Percentiles rank a stretch among this genome's conserved stretches.
Conservation (phyloP, 129 eudicot genomes). For the Smallanthus sonchifolius region DNA sequence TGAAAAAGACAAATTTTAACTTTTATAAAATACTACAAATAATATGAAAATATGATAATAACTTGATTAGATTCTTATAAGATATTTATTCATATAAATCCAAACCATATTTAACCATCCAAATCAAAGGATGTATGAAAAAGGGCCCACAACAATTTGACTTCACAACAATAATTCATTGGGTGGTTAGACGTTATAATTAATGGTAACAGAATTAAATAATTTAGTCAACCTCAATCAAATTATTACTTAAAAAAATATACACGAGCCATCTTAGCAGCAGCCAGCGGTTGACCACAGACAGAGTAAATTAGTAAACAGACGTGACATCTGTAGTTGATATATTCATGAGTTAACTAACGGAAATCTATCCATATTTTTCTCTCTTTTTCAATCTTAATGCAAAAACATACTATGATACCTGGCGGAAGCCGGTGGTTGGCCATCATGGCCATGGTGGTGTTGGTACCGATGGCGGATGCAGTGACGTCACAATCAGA, state of each 20-base stretch:
- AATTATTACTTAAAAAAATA: background rate
- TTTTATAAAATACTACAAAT: too few relatives aligned
- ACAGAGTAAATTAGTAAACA: background rate
- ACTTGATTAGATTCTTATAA: too few relatives aligned
- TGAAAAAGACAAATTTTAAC: too few relatives aligned
- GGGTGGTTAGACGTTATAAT: background rate
- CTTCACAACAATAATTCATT: background rate
- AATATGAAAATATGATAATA: too few relatives aligned
- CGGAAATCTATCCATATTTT: background rate
- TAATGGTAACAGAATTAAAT: background rate
- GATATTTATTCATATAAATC: too few relatives aligned
- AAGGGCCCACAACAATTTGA: background rate
- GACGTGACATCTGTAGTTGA: background rate
- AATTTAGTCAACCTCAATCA: background rate
- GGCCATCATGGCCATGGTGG: background rate
- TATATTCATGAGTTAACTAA: background rate
- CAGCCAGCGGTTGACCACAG: background rate
- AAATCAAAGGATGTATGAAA: background rate
- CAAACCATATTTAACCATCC: background rate
- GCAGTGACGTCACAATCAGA: slow-evolving; percentile 32
- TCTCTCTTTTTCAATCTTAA: background rate
- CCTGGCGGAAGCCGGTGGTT: background rate
- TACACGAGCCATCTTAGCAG: background rate
- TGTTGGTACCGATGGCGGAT: background rate
- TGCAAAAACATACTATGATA: slow-evolving; percentile 10